Evolutionary conservation across 1,284 basidiomycete species (phyloP).

Genomic region (Irpex lacteus): DNA sequence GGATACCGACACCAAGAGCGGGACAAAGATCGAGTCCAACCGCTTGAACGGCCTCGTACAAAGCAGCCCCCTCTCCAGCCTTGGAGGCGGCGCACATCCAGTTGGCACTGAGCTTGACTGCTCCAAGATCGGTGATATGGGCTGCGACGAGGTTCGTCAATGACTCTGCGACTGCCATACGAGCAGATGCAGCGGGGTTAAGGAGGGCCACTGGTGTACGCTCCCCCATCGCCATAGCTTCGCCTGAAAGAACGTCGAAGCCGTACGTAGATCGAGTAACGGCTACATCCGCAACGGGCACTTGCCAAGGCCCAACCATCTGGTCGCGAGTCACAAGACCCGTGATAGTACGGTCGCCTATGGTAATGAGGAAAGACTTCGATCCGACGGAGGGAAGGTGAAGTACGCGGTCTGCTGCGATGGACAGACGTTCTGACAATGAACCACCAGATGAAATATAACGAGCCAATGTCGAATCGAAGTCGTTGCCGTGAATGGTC

Average conservation of each 20-base stretch:
- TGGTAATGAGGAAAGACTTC: constrained; percentile 98
- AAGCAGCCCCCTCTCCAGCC: constrained; percentile 84
- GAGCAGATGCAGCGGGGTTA: constrained; percentile 84
- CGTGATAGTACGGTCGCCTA: constrained; percentile 93
- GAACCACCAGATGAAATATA: constrained; percentile 53
- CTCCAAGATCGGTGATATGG: constrained; percentile 65
- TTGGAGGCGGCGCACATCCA: constrained; percentile 99
- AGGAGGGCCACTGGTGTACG: constrained; percentile 92
- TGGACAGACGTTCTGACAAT: constrained; percentile 45
- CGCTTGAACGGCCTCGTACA: constrained; percentile 93
- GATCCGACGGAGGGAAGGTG: constrained; percentile 91
- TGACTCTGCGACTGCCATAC: constrained; percentile 95
- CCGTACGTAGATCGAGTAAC: constrained; percentile 95
- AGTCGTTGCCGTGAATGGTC: constrained; percentile 48
- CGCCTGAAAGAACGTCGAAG: constrained; percentile 80
- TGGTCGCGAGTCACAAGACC: constrained; percentile 96
- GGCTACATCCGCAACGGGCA: constrained; percentile 96
- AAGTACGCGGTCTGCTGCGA: constrained; percentile 80
- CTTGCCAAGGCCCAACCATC: constrained; percentile 99
- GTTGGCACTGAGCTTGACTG: constrained; percentile 94
- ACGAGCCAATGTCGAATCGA: constrained; percentile 70
- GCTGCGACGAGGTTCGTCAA: constrained; percentile 92
- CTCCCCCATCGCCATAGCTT: constrained; percentile 99
- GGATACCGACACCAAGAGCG: constrained; percentile 90
- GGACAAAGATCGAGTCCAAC: constrained; percentile 95